Conservation (phyloP, 352 stramenopile species). For the Saprolegnia diclina region DNA sequence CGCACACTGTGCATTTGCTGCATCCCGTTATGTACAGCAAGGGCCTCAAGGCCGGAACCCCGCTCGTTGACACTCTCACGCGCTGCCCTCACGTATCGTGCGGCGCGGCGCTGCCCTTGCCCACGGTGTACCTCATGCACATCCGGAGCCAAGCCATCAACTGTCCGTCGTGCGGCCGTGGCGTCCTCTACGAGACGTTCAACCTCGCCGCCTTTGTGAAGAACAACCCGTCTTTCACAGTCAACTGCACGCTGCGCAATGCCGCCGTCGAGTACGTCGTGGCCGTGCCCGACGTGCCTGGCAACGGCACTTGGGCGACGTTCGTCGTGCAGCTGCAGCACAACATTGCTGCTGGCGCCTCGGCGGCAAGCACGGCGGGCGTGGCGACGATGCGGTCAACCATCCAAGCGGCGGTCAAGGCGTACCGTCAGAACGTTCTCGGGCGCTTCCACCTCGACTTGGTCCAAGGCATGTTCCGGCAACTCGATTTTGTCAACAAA, state of each 20-base stretch:
- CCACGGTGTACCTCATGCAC: conserved; percentile 20
- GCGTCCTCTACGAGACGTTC: not conserved
- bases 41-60: not conserved
- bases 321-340: conserved; percentile 1
- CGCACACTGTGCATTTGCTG: conserved; percentile 19
- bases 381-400: not conserved
- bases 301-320: not conserved
- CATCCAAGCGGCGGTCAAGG: not conserved
- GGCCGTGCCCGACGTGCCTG: not conserved
- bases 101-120: not conserved
- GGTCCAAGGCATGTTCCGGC: conserved; percentile 23
- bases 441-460: conserved; percentile 8
- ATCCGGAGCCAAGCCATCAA: not conserved
- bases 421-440: not conserved
- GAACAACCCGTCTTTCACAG: not conserved
- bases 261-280: not conserved
- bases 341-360: not conserved
- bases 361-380: not conserved
- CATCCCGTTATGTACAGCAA: conserved; percentile 14
- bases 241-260: not conserved
- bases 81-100: not conserved
- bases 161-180: not conserved
- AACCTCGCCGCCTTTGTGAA: not conserved
- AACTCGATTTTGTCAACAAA: conserved; percentile 26
- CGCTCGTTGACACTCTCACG: not conserved